Conservation (phyloP, 1,284 basidiomycete genomes). For the Melampsora occidentalis region DNA sequence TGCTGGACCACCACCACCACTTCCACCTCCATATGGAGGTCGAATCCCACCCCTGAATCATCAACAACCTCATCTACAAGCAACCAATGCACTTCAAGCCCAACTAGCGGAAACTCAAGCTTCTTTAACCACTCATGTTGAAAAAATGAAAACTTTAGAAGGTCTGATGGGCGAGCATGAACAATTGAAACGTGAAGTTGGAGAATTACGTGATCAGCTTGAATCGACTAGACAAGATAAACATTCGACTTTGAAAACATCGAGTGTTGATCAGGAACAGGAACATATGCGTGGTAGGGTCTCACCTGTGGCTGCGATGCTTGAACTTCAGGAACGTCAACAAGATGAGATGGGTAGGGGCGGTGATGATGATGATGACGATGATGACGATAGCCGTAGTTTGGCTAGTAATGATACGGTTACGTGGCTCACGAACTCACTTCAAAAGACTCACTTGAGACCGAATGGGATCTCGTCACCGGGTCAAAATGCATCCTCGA, state of each 20-base stretch:
- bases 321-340: slow-evolving; percentile 38
- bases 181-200: slow-evolving; percentile 74
- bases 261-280: not conserved
- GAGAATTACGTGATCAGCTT: slow-evolving; percentile 55
- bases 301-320: slow-evolving; percentile 39
- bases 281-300: slow-evolving; percentile 27
- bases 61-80: slow-evolving; percentile 46
- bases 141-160: slow-evolving; percentile 80
- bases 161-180: slow-evolving; percentile 78
- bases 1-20: slow-evolving; percentile 66
- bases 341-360: not conserved
- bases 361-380: slow-evolving; percentile 47
- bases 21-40: slow-evolving; percentile 53
- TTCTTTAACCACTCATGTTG: slow-evolving; percentile 73
- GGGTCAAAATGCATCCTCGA: slow-evolving; percentile 45
- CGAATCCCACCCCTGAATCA: slow-evolving; percentile 44
- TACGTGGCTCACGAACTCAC: slow-evolving; percentile 45
- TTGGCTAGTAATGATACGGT: slow-evolving; percentile 53
- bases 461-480: slow-evolving; percentile 46
- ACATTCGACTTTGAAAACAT: slow-evolving; percentile 52
- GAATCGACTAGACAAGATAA: slow-evolving; percentile 66
- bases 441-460: slow-evolving; percentile 44
- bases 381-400: slow-evolving; percentile 50
- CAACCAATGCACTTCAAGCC: slow-evolving; percentile 64
- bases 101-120: slow-evolving; percentile 83